Conservation (phyloP, 345 rosid species). For the Acer campestre region DNA sequence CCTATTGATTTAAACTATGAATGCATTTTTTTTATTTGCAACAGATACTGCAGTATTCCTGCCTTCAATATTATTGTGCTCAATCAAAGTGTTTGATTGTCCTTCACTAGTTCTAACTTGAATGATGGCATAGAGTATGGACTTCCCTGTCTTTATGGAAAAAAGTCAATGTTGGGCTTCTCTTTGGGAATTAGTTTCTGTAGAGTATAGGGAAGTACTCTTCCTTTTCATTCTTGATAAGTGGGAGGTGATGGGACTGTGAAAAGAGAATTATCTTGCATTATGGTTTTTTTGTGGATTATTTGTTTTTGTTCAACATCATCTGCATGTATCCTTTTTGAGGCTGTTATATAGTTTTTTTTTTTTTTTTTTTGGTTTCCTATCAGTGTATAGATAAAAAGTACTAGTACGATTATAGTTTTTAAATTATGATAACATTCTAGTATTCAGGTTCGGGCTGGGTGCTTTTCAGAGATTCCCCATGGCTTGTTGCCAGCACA, state of each 20-base stretch:
- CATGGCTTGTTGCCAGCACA: conserved; percentile 68
- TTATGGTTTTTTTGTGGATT: not conserved
- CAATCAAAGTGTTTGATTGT: not conserved
- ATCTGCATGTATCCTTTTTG: not conserved
- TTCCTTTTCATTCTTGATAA: not conserved
- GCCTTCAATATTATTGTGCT: not conserved
- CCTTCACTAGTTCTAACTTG: not conserved
- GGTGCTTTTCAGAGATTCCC: conserved; percentile 93
- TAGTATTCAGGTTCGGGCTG: conserved; percentile 76
- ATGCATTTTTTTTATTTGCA: not conserved
- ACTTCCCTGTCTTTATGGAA: conserved; percentile 5
- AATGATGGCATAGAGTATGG: not conserved
- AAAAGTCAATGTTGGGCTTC: not conserved
- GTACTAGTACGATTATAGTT: not conserved
- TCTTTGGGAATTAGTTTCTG: not conserved
- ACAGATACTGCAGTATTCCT: not conserved
- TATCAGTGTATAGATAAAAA: not conserved
- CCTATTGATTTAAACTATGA: not conserved
- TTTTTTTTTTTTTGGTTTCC: not conserved
- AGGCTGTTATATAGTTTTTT: not conserved
- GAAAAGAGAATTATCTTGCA: not conserved
- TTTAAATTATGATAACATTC: conserved; percentile 9
- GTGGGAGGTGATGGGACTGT: not conserved
- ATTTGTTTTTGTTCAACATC: not conserved
- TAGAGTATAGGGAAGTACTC: not conserved